phyloP scores from a whole-genome alignment of 1,284 basidiomycete species.

The Heimioporus retisporus region DNA sequence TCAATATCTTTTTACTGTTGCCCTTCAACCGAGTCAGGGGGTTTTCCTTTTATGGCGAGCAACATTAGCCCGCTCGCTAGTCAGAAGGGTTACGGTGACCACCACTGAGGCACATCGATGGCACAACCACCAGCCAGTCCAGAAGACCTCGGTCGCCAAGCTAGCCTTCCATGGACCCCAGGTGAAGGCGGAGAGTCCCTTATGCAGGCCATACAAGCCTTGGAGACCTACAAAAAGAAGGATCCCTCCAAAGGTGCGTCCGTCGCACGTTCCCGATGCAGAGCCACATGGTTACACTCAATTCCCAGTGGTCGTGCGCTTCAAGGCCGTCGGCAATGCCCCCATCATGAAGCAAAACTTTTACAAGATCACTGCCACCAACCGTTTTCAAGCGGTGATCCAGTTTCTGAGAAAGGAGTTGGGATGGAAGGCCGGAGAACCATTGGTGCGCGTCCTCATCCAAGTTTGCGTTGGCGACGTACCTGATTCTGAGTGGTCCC shows the following conservation, averaged over 20 bases:
- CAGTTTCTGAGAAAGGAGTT: slow-evolving; percentile 94
- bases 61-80: background rate
- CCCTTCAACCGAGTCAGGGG: background rate
- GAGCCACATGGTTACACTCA: background rate
- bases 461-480: slow-evolving; percentile 38
- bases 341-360: slow-evolving; percentile 99
- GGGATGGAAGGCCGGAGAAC: slow-evolving; percentile 89
- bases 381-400: slow-evolving; percentile 96
- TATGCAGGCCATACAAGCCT: slow-evolving; percentile 71
- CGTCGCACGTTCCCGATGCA: slow-evolving; percentile 26
- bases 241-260: slow-evolving; percentile 82
- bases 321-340: slow-evolving; percentile 98
- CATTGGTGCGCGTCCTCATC: slow-evolving; percentile 66
- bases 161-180: slow-evolving; percentile 56
- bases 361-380: slow-evolving; percentile 97
- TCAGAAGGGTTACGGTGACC: slow-evolving; percentile 14
- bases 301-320: slow-evolving; percentile 89
- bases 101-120: slow-evolving; percentile 30
- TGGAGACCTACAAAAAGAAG: slow-evolving; percentile 88
- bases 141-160: slow-evolving; percentile 53
- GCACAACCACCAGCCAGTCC: slow-evolving; percentile 49
- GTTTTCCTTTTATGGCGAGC: slow-evolving; percentile 22
- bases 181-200: slow-evolving; percentile 55
- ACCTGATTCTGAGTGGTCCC: background rate
- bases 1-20: background rate